Base-by-base conservation (phyloP, 306 rosid species). In the Cajanus cajan region DNA sequence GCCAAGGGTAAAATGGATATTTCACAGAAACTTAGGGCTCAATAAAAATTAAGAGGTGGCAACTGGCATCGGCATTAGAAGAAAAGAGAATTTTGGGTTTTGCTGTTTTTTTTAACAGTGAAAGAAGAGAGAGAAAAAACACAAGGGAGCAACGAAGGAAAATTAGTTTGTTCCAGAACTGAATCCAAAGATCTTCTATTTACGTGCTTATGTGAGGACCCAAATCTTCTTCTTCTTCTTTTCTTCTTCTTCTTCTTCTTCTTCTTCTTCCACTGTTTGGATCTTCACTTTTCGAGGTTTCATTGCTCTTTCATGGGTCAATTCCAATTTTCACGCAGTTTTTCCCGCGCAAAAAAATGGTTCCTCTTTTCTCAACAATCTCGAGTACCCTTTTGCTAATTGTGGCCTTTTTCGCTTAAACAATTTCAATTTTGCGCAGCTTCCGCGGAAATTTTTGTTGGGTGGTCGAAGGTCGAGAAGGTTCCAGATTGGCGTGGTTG, bases 121-220 rank as follows among this genome's bases (percentile, higher is more conserved):
- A 33, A 2, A 71, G 8, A 48, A 22, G 13, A 25, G 31, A 24
- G 8, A 57, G 7, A 24, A 25, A 54, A 43, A 41, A 76, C 73
- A 76, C 73, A 43, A 54, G 55, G 67, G 16, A 68, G 78, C 18
- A 47, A 57, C 82, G 77, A 21, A 76, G 67, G 50, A 34, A 24
- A 44, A 36, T 47, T 33, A 68, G 44, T 36, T 81, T 73, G 68
- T 81, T 77, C 57, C 12, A 62, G 57, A 77, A 77, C 69, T 82
- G 44, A 61, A 77, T 36, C 18, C 71, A 55, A 55, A 65, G 86
- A 83, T 83, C 86, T 65, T 83, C 45, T 28, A 58, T 83, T 64
- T 71, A 44, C n/a, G 25, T 36, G 39, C 58, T 69, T 7, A 4
- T 51, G 57, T 72, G 73, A 78, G 72, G 34, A 37, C 57, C 75